phyloP scores from a whole-genome alignment of 2,329 filamentous ascomycete genomes.

The Daldinia eschscholtzii region DNA sequence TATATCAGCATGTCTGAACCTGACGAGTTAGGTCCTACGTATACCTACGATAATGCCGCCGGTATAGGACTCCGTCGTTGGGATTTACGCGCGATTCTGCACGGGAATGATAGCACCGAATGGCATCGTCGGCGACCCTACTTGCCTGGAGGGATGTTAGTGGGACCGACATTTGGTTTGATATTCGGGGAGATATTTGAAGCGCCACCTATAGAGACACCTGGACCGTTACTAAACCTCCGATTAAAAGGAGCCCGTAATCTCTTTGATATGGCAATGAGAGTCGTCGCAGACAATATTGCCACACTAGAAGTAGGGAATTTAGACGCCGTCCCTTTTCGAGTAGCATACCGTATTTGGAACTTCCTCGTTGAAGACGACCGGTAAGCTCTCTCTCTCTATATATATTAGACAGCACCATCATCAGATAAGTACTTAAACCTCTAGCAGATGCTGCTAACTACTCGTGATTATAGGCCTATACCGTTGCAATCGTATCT shows the following conservation, averaged over 20 bases:
- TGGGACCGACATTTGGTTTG: too few relatives aligned
- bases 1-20: not conserved
- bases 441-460: not conserved
- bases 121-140: not conserved
- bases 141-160: not conserved
- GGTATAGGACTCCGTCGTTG: not conserved
- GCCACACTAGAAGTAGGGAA: conserved; percentile 53
- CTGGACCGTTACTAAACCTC: too few relatives aligned
- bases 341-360: not conserved
- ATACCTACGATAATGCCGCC: not conserved
- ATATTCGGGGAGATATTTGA: too few relatives aligned
- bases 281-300: conserved; percentile 56
- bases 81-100: not conserved
- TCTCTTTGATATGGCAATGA: conserved; percentile 57
- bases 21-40: not conserved
- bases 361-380: not conserved
- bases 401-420: not conserved
- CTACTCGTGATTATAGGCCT: conserved; percentile 3
- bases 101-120: not conserved
- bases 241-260: conserved; percentile 53
- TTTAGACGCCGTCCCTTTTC: conserved; percentile 53
- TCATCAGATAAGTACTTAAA: not conserved
- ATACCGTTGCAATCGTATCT: conserved; percentile 33
- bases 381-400: not conserved
- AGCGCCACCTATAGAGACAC: too few relatives aligned